Conservation (phyloP, 371 early-diverging fungal species). For the Syncephalis fuscata region DNA sequence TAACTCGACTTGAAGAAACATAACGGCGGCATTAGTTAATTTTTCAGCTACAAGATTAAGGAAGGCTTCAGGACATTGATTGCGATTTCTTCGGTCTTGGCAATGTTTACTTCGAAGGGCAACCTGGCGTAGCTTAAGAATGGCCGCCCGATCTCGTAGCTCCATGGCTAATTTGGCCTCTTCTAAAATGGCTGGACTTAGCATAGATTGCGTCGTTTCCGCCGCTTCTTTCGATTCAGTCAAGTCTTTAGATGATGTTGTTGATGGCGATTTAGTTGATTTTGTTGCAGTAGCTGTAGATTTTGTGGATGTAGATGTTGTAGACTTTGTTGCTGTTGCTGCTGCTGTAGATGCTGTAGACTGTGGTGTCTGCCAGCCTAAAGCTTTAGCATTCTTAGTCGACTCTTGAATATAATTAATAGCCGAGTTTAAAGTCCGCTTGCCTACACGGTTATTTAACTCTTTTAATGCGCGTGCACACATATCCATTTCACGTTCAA, state of each 20-base stretch:
- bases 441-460: slow-evolving; percentile 61
- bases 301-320: slow-evolving; percentile 1
- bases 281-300: not conserved
- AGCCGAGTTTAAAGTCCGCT: slow-evolving; percentile 67
- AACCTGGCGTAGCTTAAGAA: slow-evolving; percentile 61
- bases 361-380: not conserved
- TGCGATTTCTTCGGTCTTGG: slow-evolving; percentile 50
- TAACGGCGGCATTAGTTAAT: slow-evolving; percentile 79
- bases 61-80: slow-evolving; percentile 88
- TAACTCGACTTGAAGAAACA: slow-evolving; percentile 93
- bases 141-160: slow-evolving; percentile 51
- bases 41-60: slow-evolving; percentile 83
- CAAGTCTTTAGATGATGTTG: not conserved
- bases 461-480: slow-evolving; percentile 48
- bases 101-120: slow-evolving; percentile 69
- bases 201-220: slow-evolving; percentile 21
- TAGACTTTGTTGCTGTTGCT: slow-evolving; percentile 5
- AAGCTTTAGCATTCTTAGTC: slow-evolving; percentile 22
- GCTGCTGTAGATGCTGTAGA: not conserved
- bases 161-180: slow-evolving; percentile 63
- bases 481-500: slow-evolving; percentile 63
- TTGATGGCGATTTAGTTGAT: not conserved
- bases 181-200: slow-evolving; percentile 53
- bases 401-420: slow-evolving; percentile 40
- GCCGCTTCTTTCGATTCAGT: slow-evolving; percentile 5